Evolutionary conservation across 768 basidiomycete species (phyloP).

Genomic region (Mycena leptocephala): DNA sequence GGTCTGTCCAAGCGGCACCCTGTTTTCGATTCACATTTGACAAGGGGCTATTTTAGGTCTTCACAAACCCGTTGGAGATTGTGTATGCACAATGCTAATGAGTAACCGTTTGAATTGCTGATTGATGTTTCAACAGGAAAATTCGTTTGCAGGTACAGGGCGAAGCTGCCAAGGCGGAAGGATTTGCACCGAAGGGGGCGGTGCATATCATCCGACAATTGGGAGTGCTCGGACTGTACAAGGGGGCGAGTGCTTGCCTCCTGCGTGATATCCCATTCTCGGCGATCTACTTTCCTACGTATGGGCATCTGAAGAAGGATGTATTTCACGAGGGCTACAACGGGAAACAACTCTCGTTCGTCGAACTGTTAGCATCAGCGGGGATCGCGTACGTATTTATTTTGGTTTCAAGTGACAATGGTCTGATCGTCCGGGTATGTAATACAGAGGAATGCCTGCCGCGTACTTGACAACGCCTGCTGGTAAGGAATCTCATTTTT

Average conservation of each 20-base stretch:
- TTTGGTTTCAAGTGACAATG: conserved; percentile 33
- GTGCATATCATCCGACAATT: conserved; percentile 94
- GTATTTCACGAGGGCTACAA: conserved; percentile 96
- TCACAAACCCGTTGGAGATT: conserved; percentile 98
- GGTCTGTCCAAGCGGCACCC: conserved; percentile 66
- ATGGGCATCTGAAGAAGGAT: conserved; percentile 93
- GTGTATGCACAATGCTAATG: conserved; percentile 65
- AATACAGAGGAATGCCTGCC: conserved; percentile 94
- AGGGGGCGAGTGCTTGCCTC: conserved; percentile 93
- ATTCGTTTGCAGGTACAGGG: conserved; percentile 97
- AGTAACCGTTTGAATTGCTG: not conserved
- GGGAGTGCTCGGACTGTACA: conserved; percentile 94
- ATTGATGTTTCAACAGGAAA: conserved; percentile 67
- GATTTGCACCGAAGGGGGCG: conserved; percentile 87
- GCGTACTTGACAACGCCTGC: conserved; percentile 95
- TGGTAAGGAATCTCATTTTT: conserved; percentile 62
- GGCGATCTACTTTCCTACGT: conserved; percentile 92
- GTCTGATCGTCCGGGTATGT: conserved; percentile 47
- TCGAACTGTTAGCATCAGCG: conserved; percentile 90
- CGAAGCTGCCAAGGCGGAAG: conserved; percentile 91
- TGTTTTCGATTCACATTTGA: conserved; percentile 18
- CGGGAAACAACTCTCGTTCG: conserved; percentile 92
- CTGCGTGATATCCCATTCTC: conserved; percentile 98
- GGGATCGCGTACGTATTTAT: conserved; percentile 79
- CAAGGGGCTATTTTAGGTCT: conserved; percentile 70